Percentiles rank a stretch among this genome's conserved stretches.
These are phyloP conservation scores for Plasmodium yoelii DNA, from an alignment of 169 alveolate species.

Conservation along the genomic window DNA sequence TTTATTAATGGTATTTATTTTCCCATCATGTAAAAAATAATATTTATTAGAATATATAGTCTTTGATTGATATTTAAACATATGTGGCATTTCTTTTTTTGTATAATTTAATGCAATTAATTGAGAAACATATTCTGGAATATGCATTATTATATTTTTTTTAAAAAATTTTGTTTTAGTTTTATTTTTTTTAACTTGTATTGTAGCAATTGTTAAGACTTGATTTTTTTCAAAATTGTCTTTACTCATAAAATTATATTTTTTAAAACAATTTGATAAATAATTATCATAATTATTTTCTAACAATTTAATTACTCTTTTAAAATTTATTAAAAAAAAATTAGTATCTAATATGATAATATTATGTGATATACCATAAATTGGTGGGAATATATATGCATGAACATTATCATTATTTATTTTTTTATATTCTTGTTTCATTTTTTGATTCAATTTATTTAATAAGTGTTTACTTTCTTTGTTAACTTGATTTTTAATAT, in stretches of 20 bases:
- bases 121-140: no score
- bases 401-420: slow-evolving; percentile 26
- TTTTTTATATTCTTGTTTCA: slow-evolving; percentile 4
- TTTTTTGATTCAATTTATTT: neutral
- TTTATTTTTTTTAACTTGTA: no score
- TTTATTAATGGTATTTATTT: no score
- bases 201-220: no score
- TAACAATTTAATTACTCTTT: slow-evolving; percentile 10
- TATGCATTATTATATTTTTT: no score
- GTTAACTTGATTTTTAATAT: neutral
- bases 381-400: slow-evolving; percentile 28
- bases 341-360: slow-evolving; percentile 8
- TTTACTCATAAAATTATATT: neutral
- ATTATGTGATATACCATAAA: slow-evolving; percentile 10
- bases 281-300: slow-evolving; percentile 18
- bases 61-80: no score
- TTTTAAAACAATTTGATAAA: slow-evolving; percentile 9
- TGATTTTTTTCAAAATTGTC: neutral
- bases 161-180: no score
- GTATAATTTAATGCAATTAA: no score
- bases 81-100: no score
- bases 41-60: no score
- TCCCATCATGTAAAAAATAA: no score
- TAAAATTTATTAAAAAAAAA: slow-evolving; percentile 43
- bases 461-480: slow-evolving; percentile 11